phyloP scores from a whole-genome alignment of 2,329 filamentous ascomycete genomes.

The Aspergillus melleus region DNA sequence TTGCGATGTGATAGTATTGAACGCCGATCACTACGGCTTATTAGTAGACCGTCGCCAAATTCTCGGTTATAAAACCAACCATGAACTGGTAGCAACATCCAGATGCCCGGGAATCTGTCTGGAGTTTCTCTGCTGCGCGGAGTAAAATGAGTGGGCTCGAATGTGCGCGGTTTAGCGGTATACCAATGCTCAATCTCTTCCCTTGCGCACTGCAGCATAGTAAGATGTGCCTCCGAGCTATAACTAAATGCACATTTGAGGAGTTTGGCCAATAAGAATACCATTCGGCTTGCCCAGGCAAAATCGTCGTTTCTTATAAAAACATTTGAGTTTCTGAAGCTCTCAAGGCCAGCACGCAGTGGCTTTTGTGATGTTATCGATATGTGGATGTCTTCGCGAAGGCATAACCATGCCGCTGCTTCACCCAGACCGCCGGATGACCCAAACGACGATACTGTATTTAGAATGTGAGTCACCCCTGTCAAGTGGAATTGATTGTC shows the following conservation, averaged over 20 bases:
- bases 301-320: conserved; percentile 37
- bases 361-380: conserved; percentile 35
- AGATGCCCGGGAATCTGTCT: conserved; percentile 30
- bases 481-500: conserved; percentile 38
- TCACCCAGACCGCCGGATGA: conserved; percentile 41
- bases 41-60: not conserved
- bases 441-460: conserved; percentile 38
- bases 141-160: conserved; percentile 27
- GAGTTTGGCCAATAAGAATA: conserved; percentile 37
- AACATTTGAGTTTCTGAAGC: conserved; percentile 33
- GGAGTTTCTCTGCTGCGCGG: conserved; percentile 18
- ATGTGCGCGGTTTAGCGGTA: conserved; percentile 21
- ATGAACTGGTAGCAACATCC: conserved; percentile 35
- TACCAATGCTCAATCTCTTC: conserved; percentile 25
- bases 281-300: conserved; percentile 37
- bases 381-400: conserved; percentile 42
- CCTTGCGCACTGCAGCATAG: conserved; percentile 2
- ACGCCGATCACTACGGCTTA: conserved; percentile 30
- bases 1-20: conserved; percentile 38
- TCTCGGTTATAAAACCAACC: conserved; percentile 9
- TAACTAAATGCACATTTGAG: conserved; percentile 22
- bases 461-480: conserved; percentile 38
- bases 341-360: conserved; percentile 36
- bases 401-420: conserved; percentile 41
- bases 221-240: not conserved